Percentiles rank a stretch among this genome's conserved stretches.
These are phyloP conservation scores for Paraphoma chrysanthemicola DNA, from an alignment of 2,329 filamentous ascomycete species.

Conservation along the genomic window DNA sequence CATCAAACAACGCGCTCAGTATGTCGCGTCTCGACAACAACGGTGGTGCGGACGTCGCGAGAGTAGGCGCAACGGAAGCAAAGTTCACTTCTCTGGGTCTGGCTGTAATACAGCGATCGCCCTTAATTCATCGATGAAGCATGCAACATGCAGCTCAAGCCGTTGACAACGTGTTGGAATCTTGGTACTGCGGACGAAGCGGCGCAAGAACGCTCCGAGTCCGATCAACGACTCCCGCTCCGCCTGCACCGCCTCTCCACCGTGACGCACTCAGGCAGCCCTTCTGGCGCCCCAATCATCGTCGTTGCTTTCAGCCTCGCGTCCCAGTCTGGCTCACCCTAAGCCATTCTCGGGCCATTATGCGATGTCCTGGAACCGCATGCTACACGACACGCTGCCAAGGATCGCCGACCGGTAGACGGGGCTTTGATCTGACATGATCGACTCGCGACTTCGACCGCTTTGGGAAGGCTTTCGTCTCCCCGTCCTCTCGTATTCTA, in stretches of 20 bases:
- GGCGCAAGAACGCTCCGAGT: no score
- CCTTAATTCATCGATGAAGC: no score
- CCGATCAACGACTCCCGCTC: no score
- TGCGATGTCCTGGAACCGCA: slow-evolving; percentile 5
- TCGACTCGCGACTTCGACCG: slow-evolving; percentile 8
- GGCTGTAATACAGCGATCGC: no score
- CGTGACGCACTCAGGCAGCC: slow-evolving; percentile 5
- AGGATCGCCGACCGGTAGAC: slow-evolving; percentile 1
- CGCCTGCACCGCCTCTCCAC: slow-evolving; percentile 15
- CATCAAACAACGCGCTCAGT: no score
- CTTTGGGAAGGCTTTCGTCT: neutral
- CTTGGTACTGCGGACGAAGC: no score
- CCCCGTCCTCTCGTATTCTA: slow-evolving; percentile 1
- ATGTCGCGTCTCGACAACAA: no score
- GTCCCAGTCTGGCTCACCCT: neutral
- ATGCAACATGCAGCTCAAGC: no score
- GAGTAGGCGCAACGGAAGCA: no score
- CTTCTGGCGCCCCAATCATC: slow-evolving; percentile 9
- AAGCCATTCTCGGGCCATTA: slow-evolving; percentile 6
- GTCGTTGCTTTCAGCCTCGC: neutral
- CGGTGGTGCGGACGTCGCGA: no score
- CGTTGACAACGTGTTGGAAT: no score
- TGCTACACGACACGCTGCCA: neutral
- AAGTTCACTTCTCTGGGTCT: no score
- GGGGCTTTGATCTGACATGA: slow-evolving; percentile 2